Conservation (phyloP, 441 rosid genomes). For the Daphne laureola region DNA sequence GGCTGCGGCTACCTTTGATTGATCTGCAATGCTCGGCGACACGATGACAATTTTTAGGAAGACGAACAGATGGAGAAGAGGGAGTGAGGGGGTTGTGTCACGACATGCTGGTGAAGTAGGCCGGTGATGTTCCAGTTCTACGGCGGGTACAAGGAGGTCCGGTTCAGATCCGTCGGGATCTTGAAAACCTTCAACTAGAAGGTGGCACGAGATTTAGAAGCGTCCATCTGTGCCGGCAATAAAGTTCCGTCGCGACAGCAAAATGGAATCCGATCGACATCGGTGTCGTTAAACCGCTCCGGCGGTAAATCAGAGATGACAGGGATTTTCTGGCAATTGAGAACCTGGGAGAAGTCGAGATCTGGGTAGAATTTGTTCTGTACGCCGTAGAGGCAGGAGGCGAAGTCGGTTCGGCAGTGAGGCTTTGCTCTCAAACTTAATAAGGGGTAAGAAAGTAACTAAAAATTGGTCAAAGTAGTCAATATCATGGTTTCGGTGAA, state of each 20-base stretch:
- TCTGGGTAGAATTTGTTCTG: conserved; percentile 50
- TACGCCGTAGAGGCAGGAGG: conserved; percentile 50
- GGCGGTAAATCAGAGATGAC: conserved; percentile 62
- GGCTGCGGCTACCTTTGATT: conserved; percentile 26
- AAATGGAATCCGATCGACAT: conserved; percentile 49
- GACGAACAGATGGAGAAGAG: too few relatives aligned
- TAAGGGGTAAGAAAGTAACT: too few relatives aligned
- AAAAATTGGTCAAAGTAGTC: too few relatives aligned
- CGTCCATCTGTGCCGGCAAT: conserved; percentile 61
- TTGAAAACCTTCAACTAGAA: conserved; percentile 76
- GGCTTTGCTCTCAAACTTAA: too few relatives aligned
- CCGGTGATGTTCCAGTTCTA: conserved; percentile 65
- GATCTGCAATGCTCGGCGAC: too few relatives aligned
- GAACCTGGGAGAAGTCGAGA: conserved; percentile 61
- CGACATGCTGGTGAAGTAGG: conserved; percentile 40
- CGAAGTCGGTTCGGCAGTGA: conserved; percentile 22
- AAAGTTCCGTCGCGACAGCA: conserved; percentile 74
- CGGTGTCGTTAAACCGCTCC: conserved; percentile 36
- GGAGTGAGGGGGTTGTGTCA: too few relatives aligned
- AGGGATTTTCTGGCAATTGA: conserved; percentile 59
- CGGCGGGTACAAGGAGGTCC: conserved; percentile 71
- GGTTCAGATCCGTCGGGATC: conserved; percentile 58
- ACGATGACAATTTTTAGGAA: too few relatives aligned
- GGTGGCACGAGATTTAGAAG: conserved; percentile 37
- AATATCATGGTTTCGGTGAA: too few relatives aligned